Base-by-base conservation (phyloP, 2,329 filamentous ascomycete species). In the Tricladium varicosporioides region DNA sequence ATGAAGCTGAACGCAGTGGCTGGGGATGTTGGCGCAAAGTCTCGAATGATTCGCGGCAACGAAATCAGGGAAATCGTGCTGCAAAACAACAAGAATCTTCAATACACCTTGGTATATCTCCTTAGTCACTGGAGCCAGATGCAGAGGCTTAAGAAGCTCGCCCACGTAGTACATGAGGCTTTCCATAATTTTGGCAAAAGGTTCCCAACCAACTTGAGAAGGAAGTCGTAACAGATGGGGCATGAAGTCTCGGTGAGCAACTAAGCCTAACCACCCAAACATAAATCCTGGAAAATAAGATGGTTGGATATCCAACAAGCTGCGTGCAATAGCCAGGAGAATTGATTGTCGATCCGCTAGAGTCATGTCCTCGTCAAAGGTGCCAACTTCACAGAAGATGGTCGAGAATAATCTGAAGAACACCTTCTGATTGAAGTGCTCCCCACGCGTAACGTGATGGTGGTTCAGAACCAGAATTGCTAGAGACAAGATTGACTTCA, bases 11-110 rank as follows among this genome's bases (percentile, higher is more conserved):
- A 87, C 86, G 73, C 91, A 94, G 68, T 94, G 88, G 51, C 86
- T 83, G 1, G 92, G 90, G 57, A 97, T 88, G 67, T 84, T 85
- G 65, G 89, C 87, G 75, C 88, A 92, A 52, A 99, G 83, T 64
- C 85, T 84, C 64, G 90, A 85, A 69, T 96, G 90, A 71, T 96
- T 91, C 65, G 92, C 90, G 5, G 90, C 88, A 44, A 99, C 76
- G 72, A 96, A 99, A 56, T 97, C 92, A 0, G 93, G 89, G 73
- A 91, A 97, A 72, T 99, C 94, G 69, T 97, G 94, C 65, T 96
- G 90, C 53, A 99, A 77, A 52, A 96, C 82, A 33, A 96, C 77
- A 54, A 97, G 76, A 58, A 97, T 83, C 69, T 95, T 92, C 48
- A 96, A 77, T 1, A 89, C 84, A 8, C 88, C 91, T 59, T 91